These are phyloP conservation scores for Aspergillus sp. DNA, from an alignment of 2,329 filamentous ascomycete species.

Conservation along the genomic window DNA sequence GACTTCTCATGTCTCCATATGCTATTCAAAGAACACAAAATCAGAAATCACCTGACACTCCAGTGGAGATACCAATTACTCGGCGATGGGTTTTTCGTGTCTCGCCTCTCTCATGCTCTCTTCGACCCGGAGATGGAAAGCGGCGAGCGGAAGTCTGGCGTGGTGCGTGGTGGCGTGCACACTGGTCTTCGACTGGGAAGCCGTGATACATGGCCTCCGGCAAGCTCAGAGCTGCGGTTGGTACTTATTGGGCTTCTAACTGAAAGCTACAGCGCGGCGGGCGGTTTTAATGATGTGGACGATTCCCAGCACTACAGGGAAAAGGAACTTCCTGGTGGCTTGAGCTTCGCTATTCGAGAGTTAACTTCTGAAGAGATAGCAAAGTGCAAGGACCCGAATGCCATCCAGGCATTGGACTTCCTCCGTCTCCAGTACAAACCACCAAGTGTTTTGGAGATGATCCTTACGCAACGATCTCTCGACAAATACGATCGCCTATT, in stretches of 20 bases:
- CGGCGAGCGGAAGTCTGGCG: conserved; percentile 64
- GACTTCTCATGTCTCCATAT: conserved; percentile 70
- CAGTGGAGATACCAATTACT: conserved; percentile 78
- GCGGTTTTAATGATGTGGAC: conserved; percentile 13
- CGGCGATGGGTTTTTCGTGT: conserved; percentile 76
- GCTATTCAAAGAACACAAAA: conserved; percentile 65
- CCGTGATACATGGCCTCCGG: conserved; percentile 82
- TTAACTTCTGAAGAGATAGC: conserved; percentile 72
- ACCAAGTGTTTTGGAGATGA: conserved; percentile 60
- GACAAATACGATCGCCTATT: conserved; percentile 82
- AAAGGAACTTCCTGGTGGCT: conserved; percentile 55
- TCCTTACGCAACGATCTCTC: conserved; percentile 66
- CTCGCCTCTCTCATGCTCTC: conserved; percentile 70
- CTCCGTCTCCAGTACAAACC: conserved; percentile 78
- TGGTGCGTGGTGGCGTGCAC: conserved; percentile 60
- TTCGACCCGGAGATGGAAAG: conserved; percentile 78
- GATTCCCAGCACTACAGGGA: conserved; percentile 17
- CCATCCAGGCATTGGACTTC: conserved; percentile 87
- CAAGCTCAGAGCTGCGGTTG: conserved; percentile 84
- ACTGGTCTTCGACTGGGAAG: conserved; percentile 81
- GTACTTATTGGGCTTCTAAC: conserved; percentile 78
- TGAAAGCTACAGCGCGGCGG: conserved; percentile 57
- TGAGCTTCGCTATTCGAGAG: conserved; percentile 80
- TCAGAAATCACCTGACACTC: conserved; percentile 65
- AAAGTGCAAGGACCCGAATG: conserved; percentile 72